These are phyloP conservation scores for Panellus pusillus DNA, from an alignment of 768 basidiomycete genomes.

Conservation along the genomic window DNA sequence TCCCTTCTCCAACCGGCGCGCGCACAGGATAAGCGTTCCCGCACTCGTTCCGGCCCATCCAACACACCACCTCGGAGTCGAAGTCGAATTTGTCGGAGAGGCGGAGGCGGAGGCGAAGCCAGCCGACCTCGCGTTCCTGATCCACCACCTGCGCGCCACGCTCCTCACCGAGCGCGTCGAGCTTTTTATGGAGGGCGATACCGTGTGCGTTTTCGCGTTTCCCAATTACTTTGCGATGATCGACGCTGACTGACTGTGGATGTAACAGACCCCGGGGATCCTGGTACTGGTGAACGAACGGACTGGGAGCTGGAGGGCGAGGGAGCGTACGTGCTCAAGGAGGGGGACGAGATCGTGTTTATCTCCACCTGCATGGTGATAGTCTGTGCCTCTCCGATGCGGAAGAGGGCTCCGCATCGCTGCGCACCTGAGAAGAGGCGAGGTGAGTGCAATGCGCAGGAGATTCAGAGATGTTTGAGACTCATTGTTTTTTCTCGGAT, in stretches of 20 bases:
- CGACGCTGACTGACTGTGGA: too few species aligned
- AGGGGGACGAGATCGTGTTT: slow-evolving; percentile 90
- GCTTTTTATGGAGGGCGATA: slow-evolving; percentile 84
- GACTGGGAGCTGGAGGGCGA: slow-evolving; percentile 99
- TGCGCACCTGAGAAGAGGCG: too few species aligned
- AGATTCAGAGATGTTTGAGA: too few species aligned
- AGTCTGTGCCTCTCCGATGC: too few species aligned
- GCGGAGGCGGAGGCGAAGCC: slow-evolving; percentile 41
- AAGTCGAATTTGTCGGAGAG: too few species aligned
- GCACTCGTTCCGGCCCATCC: slow-evolving; percentile 39
- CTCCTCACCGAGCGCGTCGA: slow-evolving; percentile 84
- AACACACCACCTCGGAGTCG: slow-evolving; percentile 15
- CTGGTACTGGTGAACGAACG: slow-evolving; percentile 95
- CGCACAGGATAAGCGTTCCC: slow-evolving; percentile 59
- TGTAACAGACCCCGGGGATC: slow-evolving; percentile 91
- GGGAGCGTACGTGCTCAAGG: slow-evolving; percentile 74
- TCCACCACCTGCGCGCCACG: slow-evolving; percentile 74
- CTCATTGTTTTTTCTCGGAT: too few species aligned
- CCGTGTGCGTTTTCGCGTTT: slow-evolving; percentile 79
- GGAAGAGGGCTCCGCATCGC: too few species aligned
- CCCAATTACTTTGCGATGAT: too few species aligned
- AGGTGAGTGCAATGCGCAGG: too few species aligned
- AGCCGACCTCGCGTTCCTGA: slow-evolving; percentile 72
- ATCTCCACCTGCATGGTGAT: slow-evolving; percentile 98
- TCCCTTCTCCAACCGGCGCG: slow-evolving; percentile 70